Base-by-base conservation (phyloP, 257 asterid species). In the Paulownia fortunei region DNA sequence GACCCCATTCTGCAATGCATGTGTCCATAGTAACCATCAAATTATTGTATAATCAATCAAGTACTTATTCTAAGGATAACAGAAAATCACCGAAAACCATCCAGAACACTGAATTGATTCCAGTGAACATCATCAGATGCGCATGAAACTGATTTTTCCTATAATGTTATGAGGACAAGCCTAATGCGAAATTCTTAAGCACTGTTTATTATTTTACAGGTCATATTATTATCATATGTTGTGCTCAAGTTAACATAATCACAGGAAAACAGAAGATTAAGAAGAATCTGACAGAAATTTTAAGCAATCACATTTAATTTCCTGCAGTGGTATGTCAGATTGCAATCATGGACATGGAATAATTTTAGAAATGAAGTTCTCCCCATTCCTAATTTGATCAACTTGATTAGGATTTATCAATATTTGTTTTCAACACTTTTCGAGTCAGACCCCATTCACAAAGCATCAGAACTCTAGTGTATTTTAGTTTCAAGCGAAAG, bases 1-100 rank as follows among this genome's bases (percentile, higher is more conserved):
- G 59, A 95, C 96, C 36, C 97, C 98, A 85, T 92, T 92, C 99
- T 95, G 97, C 89, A 81, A 69, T 77, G 70, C 41, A 76, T 54
- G 51, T n/a, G 55, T 76, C 55, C 74, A 77, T 24, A 78, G 65
- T 78, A 77, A 74, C 60, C 54, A 64, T 76, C 69, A 80, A 68
- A 66, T 2, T 44, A 24, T 47, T 18, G 47, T 36, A 60, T 18
- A 55, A 23, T 51, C 39, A 7, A 15, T 7, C 12, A 46, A 51
- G 44, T 3, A n/a, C 10, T 39, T 12, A 18, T 32, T 56, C 8
- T 16, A 1, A 23, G 65, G 5, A 67, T 13, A 21, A 39, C 12
- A 19, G 72, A 68, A 9, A n/a, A 13, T 63, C 61, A 63, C 30
- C 8, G 41, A 46, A 16, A 15, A 52, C 15, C 10, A 3, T 56